Evolutionary conservation across 176 grass and related monocot species (phyloP).

Genomic region (Aegilops umbellulata): DNA sequence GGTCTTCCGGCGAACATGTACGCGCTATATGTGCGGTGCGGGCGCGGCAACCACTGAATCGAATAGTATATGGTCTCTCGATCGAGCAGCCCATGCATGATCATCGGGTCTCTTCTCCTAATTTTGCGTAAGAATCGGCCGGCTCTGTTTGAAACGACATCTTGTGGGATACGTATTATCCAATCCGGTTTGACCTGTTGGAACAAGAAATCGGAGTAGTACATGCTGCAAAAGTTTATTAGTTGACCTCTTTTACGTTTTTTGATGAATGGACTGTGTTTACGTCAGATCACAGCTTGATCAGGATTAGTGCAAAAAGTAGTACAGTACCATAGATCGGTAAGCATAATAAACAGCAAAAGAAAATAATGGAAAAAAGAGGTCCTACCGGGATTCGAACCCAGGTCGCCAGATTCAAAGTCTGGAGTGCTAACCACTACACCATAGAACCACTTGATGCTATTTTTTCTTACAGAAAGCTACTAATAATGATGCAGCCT

Average conservation of each 20-base stretch:
- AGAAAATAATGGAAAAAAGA: neutral
- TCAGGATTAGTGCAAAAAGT: too few species aligned
- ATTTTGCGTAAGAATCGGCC: too few species aligned
- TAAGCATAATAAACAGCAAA: neutral
- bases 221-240: too few species aligned
- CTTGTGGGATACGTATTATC: too few species aligned
- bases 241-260: too few species aligned
- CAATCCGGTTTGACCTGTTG: too few species aligned
- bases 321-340: too few species aligned
- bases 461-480: neutral
- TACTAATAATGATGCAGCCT: neutral
- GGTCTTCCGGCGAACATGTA: neutral
- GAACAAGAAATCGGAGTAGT: too few species aligned
- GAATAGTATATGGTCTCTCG: neutral
- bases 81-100: neutral
- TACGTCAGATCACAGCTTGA: too few species aligned
- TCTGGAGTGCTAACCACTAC: slow-evolving; percentile 99
- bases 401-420: slow-evolving; percentile 99
- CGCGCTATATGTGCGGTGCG: neutral
- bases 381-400: slow-evolving; percentile 95
- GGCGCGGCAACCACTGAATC: neutral
- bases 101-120: too few species aligned
- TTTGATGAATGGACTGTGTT: too few species aligned
- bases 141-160: too few species aligned
- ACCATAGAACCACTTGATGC: slow-evolving; percentile 12